Evolutionary conservation across 192 early-diverging fungal genomes (phyloP).

Genomic region (Coemansia sp.): DNA sequence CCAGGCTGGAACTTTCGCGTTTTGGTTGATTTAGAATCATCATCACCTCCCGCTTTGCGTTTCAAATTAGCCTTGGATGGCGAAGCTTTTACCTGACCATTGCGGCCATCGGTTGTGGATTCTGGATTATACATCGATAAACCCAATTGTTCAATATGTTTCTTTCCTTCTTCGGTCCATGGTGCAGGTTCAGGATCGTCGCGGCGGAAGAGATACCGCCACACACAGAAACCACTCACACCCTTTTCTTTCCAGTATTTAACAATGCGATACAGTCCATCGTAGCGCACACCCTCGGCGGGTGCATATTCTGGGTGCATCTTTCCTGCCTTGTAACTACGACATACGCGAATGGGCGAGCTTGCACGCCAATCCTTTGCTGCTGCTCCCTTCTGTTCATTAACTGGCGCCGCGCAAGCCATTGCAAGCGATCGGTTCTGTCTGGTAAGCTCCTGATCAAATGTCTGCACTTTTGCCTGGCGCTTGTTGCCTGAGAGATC

Average conservation of each 20-base stretch:
- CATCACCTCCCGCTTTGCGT: not conserved
- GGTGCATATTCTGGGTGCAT: slow-evolving; percentile 58
- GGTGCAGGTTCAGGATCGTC: slow-evolving; percentile 65
- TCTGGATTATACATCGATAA: slow-evolving; percentile 44
- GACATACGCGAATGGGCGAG: slow-evolving; percentile 60
- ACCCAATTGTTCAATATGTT: slow-evolving; percentile 44
- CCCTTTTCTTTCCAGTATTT: slow-evolving; percentile 63
- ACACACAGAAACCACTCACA: slow-evolving; percentile 54
- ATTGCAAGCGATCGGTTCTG: slow-evolving; percentile 61
- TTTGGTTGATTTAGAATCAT: not conserved
- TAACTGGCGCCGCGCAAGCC: slow-evolving; percentile 57
- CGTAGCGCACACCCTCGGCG: slow-evolving; percentile 59
- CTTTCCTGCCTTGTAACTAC: slow-evolving; percentile 54
- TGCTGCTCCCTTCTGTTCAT: slow-evolving; percentile 36
- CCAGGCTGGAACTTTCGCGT: slow-evolving; percentile 9
- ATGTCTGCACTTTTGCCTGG: slow-evolving; percentile 47
- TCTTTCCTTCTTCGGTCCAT: slow-evolving; percentile 61
- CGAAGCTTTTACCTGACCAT: not conserved
- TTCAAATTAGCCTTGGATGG: not conserved
- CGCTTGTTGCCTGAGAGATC: slow-evolving; percentile 61
- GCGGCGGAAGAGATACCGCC: slow-evolving; percentile 64
- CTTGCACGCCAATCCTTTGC: slow-evolving; percentile 60
- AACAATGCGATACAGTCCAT: slow-evolving; percentile 67
- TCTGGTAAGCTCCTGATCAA: slow-evolving; percentile 60
- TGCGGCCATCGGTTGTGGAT: not conserved